Conservation (phyloP, 2,329 filamentous ascomycete species). For the Thielaviopsis populi region DNA sequence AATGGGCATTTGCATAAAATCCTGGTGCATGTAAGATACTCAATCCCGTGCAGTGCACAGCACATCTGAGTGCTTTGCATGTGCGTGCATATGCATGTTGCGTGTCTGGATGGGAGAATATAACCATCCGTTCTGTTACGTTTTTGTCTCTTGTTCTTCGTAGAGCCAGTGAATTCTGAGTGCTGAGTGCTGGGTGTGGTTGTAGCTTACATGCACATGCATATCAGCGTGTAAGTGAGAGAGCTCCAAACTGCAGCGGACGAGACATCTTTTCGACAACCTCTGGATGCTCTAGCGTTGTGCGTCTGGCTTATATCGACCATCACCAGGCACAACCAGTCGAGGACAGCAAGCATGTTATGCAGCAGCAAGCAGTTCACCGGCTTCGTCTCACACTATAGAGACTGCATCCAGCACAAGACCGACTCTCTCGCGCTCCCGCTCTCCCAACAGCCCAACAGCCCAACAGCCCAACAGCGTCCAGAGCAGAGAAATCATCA, state of each 20-base stretch:
- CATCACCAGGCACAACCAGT: slow-evolving; percentile 7
- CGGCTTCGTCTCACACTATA: neutral
- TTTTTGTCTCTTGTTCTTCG: neutral
- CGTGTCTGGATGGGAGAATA: neutral
- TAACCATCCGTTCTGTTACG: neutral
- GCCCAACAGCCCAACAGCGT: too few species aligned
- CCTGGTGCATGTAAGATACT: neutral
- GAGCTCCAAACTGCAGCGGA: neutral
- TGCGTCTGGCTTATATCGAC: too few species aligned
- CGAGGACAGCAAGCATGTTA: slow-evolving; percentile 4
- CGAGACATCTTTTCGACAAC: neutral
- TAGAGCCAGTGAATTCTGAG: neutral
- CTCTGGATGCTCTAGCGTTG: too few species aligned
- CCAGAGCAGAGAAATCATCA: neutral
- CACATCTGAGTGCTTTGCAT: neutral
- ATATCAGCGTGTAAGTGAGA: neutral
- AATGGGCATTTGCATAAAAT: neutral
- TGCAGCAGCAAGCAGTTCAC: neutral
- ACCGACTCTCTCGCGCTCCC: too few species aligned
- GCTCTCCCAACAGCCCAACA: too few species aligned
- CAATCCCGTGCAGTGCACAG: neutral
- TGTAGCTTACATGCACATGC: neutral
- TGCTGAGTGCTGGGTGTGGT: neutral
- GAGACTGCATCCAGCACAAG: too few species aligned
- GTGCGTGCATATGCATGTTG: neutral